These are phyloP conservation scores for Penicillium sp. DNA, from an alignment of 2,329 filamentous ascomycete species.

Conservation along the genomic window DNA sequence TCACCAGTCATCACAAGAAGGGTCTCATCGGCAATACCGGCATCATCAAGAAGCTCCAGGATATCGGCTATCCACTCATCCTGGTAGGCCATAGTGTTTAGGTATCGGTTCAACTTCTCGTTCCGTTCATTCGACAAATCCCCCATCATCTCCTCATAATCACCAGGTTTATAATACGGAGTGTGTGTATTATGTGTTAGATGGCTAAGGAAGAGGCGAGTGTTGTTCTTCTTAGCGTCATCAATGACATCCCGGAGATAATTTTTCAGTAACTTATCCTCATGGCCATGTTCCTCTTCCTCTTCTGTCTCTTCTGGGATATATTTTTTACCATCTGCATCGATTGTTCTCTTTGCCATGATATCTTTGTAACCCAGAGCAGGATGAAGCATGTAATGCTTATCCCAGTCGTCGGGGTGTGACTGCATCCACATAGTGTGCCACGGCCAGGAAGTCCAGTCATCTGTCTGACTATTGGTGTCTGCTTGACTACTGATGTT, in stretches of 20 bases:
- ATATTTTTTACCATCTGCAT: slow-evolving; percentile 18
- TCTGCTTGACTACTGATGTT: slow-evolving; percentile 9
- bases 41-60: slow-evolving; percentile 27
- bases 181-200: slow-evolving; percentile 31
- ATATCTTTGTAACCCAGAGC: slow-evolving; percentile 25
- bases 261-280: slow-evolving; percentile 21
- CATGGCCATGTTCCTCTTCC: slow-evolving; percentile 25
- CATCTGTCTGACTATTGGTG: slow-evolving; percentile 4
- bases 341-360: slow-evolving; percentile 19
- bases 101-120: slow-evolving; percentile 26
- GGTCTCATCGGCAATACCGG: slow-evolving; percentile 31
- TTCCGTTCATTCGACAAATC: slow-evolving; percentile 9
- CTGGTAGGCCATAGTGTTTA: slow-evolving; percentile 28
- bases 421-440: slow-evolving; percentile 30
- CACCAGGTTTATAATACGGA: slow-evolving; percentile 24
- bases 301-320: slow-evolving; percentile 19
- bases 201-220: slow-evolving; percentile 30
- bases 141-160: slow-evolving; percentile 23
- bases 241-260: slow-evolving; percentile 29
- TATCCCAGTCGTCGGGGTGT: slow-evolving; percentile 28
- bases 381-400: slow-evolving; percentile 26
- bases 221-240: slow-evolving; percentile 25
- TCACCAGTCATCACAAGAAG: slow-evolving; percentile 31
- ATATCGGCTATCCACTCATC: slow-evolving; percentile 29
- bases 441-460: slow-evolving; percentile 30